phyloP scores from a whole-genome alignment of 306 rosid species.

The Cucumis sativus region Cucumber_9930_V3 NC_026659.2:25476001-25476500 shows the following conservation, averaged over 20 bases:
- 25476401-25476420: too few species aligned
- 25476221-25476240: constrained; percentile 60
- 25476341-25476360: not conserved
- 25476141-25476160: constrained; percentile 81
- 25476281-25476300: not conserved
- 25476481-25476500: too few species aligned
- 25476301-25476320: too few species aligned
- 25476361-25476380: too few species aligned
- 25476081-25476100: constrained; percentile 82
- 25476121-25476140: constrained; percentile 89
- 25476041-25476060: constrained; percentile 96
- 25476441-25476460: too few species aligned
- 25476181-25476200: constrained; percentile 88
- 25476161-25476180: constrained; percentile 88
- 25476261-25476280: constrained; percentile 99
- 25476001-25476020: constrained; percentile 63
- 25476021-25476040: constrained; percentile 99
- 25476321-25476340: not conserved
- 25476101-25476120: constrained; percentile 69
- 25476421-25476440: too few species aligned
- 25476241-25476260: constrained; percentile 92
- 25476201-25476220: constrained; percentile 64
- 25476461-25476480: too few species aligned
- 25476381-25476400: too few species aligned
- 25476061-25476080: constrained; percentile 99